phyloP scores from a whole-genome alignment of 2,329 filamentous ascomycete genomes.

The Cladosporium sphaerospermum region DNA sequence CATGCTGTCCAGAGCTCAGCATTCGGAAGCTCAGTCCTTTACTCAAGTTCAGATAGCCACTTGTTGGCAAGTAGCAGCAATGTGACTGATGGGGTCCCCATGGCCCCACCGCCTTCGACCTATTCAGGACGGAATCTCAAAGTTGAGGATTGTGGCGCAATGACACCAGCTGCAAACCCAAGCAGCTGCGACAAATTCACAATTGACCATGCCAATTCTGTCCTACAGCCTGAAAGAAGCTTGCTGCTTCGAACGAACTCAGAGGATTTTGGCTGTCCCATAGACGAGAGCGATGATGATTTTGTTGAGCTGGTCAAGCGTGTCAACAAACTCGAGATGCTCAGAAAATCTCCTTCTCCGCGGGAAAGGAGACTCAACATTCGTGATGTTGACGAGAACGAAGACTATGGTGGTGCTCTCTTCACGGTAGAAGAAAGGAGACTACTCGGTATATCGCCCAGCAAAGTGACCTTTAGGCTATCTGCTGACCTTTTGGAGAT shows the following conservation, averaged over 20 bases:
- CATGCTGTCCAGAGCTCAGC: conserved; percentile 1
- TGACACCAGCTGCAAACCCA: no score
- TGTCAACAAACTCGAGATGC: conserved; percentile 10
- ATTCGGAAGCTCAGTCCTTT: neutral
- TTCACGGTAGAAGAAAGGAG: conserved; percentile 21
- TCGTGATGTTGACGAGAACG: conserved; percentile 24
- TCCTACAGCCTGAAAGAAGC: no score
- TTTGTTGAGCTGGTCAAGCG: conserved; percentile 15
- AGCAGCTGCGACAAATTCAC: no score
- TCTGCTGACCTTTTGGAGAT: neutral
- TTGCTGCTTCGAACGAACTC: no score
- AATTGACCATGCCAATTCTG: no score
- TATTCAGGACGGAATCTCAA: no score
- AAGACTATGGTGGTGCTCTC: conserved; percentile 27
- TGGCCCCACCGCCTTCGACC: no score
- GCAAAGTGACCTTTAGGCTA: neutral
- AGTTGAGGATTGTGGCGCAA: no score
- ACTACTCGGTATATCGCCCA: conserved; percentile 18
- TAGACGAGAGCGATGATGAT: conserved; percentile 8
- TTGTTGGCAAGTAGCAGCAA: neutral
- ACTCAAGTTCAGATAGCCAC: neutral
- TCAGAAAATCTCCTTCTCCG: conserved; percentile 14
- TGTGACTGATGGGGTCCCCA: no score
- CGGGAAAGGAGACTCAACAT: conserved; percentile 25
- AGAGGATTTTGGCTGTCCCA: no score